phyloP scores from a whole-genome alignment of 345 rosid genomes.

The Zanthoxylum bungeanum region DNA sequence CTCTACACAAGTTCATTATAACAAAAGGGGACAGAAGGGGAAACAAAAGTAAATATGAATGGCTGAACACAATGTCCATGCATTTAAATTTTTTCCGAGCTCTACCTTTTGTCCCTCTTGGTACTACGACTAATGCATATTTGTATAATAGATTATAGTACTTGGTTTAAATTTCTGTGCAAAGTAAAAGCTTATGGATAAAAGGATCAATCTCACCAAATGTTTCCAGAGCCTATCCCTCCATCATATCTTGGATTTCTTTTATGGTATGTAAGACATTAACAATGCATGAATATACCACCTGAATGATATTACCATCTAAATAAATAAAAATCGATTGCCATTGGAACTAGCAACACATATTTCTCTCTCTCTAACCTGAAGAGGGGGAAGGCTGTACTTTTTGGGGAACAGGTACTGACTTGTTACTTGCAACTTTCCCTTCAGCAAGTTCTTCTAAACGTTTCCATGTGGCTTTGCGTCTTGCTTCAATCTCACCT shows the following conservation, averaged over 20 bases:
- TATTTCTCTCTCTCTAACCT: constrained; percentile 19
- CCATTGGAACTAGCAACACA: constrained; percentile 10
- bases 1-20: background rate
- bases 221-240: constrained; percentile 6
- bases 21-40: background rate
- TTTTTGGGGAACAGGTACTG: constrained; percentile 21
- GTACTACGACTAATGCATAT: background rate
- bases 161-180: background rate
- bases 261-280: background rate
- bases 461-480: constrained; percentile 60
- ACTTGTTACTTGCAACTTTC: constrained; percentile 23
- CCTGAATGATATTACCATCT: constrained; percentile 9
- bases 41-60: background rate
- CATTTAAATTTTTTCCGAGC: background rate
- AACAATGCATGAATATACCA: constrained; percentile 4
- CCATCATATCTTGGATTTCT: constrained; percentile 5
- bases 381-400: constrained; percentile 17
- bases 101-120: background rate
- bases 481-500: constrained; percentile 42
- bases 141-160: background rate
- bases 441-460: constrained; percentile 56
- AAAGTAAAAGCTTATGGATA: background rate
- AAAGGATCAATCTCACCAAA: constrained; percentile 19
- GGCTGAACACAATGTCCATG: background rate
- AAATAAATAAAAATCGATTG: constrained; percentile 2